phyloP scores from a whole-genome alignment of 805 yeast genomes.

The Saccharomycopsis selenospora region DNA sequence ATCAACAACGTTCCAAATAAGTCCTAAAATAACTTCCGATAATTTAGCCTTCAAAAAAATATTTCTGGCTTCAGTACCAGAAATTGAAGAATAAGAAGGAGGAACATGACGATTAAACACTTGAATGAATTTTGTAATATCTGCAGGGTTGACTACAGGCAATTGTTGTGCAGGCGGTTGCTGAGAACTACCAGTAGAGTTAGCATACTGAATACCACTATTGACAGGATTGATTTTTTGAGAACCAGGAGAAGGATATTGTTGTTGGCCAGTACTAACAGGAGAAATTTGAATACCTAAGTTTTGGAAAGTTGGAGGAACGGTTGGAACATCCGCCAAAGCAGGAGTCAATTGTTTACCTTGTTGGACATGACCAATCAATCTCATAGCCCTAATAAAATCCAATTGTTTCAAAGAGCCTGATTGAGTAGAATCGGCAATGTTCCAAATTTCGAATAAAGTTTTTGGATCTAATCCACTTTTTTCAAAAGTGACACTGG shows the following conservation, averaged over 20 bases:
- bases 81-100: constrained; percentile 39
- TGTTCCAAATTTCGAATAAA: constrained; percentile 89
- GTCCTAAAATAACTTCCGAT: constrained; percentile 69
- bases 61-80: constrained; percentile 75
- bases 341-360: constrained; percentile 53
- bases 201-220: constrained; percentile 13
- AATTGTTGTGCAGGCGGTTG: constrained; percentile 42
- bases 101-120: constrained; percentile 66
- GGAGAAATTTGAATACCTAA: constrained; percentile 12
- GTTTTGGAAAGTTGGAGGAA: constrained; percentile 39
- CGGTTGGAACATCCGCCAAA: constrained; percentile 52
- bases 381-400: constrained; percentile 79
- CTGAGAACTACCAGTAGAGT: constrained; percentile 18
- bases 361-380: constrained; percentile 79
- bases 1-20: constrained; percentile 86
- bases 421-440: constrained; percentile 81
- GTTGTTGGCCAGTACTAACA: constrained; percentile 28
- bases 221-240: constrained; percentile 32
- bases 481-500: constrained; percentile 75
- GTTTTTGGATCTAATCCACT: constrained; percentile 73
- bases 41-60: constrained; percentile 86
- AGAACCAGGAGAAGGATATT: constrained; percentile 31
- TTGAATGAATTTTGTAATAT: constrained; percentile 56
- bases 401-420: constrained; percentile 79
- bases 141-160: constrained; percentile 35